Conservation (phyloP, 176 grass and related monocot genomes). For the Ampelocalamus luodianensis region DNA sequence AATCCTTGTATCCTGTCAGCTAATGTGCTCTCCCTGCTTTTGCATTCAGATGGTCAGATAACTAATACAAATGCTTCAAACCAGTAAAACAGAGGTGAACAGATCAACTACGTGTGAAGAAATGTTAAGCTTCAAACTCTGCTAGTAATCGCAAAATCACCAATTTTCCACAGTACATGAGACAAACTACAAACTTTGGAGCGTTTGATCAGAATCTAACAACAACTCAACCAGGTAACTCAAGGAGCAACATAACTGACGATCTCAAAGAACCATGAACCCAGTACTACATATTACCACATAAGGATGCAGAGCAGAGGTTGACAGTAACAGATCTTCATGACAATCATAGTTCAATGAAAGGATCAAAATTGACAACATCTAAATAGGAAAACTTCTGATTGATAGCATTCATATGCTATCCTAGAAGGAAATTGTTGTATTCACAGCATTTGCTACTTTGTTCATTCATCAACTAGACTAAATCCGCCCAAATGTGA, state of each 20-base stretch:
- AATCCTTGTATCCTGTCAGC: not conserved
- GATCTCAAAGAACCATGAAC: constrained; percentile 3
- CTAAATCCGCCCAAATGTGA: constrained; percentile 10
- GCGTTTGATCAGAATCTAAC: not conserved
- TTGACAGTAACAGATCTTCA: not conserved
- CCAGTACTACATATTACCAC: not conserved
- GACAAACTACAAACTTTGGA: not conserved
- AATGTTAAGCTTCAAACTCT: not conserved
- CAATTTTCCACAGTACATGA: not conserved
- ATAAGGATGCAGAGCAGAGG: constrained; percentile 17
- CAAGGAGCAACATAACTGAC: not conserved
- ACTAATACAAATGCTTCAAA: not conserved
- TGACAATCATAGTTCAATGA: constrained; percentile 5
- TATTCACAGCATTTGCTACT: not conserved
- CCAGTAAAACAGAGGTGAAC: not conserved
- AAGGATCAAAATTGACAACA: constrained; percentile 2
- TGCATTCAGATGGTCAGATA: not conserved
- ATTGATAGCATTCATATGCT: constrained; percentile 12
- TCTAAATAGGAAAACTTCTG: not conserved
- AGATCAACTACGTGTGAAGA: not conserved
- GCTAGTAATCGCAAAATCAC: not conserved
- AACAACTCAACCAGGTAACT: not conserved
- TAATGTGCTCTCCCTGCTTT: not conserved
- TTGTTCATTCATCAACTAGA: not conserved
- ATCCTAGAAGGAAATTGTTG: not conserved